phyloP scores from a whole-genome alignment of 2,329 filamentous ascomycete species.

The Ceratocystis variospora region DNA sequence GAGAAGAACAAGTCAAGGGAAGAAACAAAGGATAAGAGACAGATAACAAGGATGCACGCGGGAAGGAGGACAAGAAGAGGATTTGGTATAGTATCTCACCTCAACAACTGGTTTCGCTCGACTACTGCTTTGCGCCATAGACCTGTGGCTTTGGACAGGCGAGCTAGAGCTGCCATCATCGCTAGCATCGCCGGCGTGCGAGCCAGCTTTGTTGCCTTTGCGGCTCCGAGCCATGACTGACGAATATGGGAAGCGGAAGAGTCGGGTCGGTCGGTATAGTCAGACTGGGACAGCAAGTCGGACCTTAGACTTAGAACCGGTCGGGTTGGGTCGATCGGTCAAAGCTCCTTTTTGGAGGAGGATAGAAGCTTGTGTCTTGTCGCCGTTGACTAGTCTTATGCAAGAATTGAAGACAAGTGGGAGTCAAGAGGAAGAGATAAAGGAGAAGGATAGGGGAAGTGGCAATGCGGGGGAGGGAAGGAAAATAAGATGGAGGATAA shows the following conservation, averaged over 20 bases:
- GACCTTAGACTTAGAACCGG: background rate
- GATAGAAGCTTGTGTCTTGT: background rate
- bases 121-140: background rate
- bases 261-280: background rate
- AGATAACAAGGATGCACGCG: too few relatives aligned
- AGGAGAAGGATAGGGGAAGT: too few relatives aligned
- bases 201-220: slow-evolving; percentile 52
- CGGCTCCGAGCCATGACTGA: slow-evolving; percentile 23
- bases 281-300: background rate
- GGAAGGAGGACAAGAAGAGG: too few relatives aligned
- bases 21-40: too few relatives aligned
- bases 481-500: background rate
- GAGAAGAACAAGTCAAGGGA: too few relatives aligned
- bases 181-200: slow-evolving; percentile 48
- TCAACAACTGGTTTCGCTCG: background rate
- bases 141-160: background rate
- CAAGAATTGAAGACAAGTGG: background rate
- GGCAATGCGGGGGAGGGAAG: too few relatives aligned
- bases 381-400: background rate
- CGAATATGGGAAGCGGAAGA: background rate
- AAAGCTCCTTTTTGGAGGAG: background rate
- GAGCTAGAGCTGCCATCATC: slow-evolving; percentile 32
- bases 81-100: background rate
- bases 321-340: background rate
- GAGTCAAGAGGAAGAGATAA: slow-evolving; percentile 8